Conservation (phyloP, 2,329 filamentous ascomycete species). For the Trichoderma hamatum region DNA sequence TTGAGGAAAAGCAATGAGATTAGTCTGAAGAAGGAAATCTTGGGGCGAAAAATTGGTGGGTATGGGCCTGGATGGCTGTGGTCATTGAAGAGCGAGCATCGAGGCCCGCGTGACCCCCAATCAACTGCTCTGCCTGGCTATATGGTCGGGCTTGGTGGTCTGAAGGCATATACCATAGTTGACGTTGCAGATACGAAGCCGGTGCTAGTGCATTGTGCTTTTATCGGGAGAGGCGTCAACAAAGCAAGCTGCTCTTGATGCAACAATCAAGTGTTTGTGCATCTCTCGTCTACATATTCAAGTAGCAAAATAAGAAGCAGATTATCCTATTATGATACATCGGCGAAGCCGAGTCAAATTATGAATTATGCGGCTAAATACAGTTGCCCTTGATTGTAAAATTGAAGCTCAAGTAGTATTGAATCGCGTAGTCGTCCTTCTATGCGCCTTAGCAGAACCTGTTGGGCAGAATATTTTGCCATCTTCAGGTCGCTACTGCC, state of each 20-base stretch:
- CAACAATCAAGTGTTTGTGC: constrained; percentile 37
- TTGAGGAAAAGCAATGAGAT: constrained; percentile 26
- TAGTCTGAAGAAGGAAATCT: constrained; percentile 29
- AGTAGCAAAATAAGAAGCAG: constrained; percentile 29
- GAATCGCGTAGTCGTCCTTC: neutral
- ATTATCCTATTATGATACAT: neutral
- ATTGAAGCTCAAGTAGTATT: neutral
- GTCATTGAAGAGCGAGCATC: constrained; percentile 26
- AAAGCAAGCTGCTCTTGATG: constrained; percentile 29
- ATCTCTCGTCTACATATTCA: constrained; percentile 30
- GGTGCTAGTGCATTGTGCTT: constrained; percentile 35
- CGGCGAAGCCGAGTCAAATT: neutral
- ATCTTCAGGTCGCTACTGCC: neutral
- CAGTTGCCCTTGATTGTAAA: neutral
- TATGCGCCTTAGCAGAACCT: too few species aligned
- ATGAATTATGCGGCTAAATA: neutral
- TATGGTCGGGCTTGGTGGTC: constrained; percentile 11
- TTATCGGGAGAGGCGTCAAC: constrained; percentile 11
- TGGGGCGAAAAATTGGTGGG: constrained; percentile 28
- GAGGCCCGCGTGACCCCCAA: constrained; percentile 15
- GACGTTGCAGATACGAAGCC: constrained; percentile 25
- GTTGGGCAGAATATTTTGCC: neutral
- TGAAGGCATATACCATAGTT: constrained; percentile 12
- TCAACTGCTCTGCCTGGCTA: constrained; percentile 5
- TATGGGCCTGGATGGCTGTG: constrained; percentile 26